Base-by-base conservation (phyloP, 257 asterid species). In the Penstemon barbatus region DNA sequence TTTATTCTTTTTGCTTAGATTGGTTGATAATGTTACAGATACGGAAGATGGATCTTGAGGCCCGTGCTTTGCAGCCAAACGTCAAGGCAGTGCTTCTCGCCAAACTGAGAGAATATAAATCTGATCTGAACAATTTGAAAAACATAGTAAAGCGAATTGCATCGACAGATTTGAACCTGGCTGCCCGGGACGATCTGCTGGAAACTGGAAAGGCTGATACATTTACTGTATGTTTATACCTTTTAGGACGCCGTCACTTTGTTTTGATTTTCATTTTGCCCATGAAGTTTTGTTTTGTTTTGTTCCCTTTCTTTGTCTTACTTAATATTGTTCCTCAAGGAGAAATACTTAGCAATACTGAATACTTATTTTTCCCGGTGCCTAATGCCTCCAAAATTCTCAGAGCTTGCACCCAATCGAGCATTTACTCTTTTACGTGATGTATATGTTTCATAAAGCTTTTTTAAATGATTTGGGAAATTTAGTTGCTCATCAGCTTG, bases 201-300 rank as follows among this genome's bases (percentile, higher is more conserved):
- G 97, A 90, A 69, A 79, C 96, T 39, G 97, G 97, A 66, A 73
- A 86, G 89, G 92, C 92, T 57, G 95, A 91, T 77, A 83, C 92
- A 56, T 54, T 83, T 55, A 75, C 88, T 43, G 96, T 90, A 82
- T 36, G 87, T 71, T 18, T 62, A 43, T 57, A 13, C 40, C 49
- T 60, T 62, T 68, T 54, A 4, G 13, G 18, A 43, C 33, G 8
- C 60, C 38, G 56, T 33, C 39, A 12, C 51, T 52, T 53, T 48
- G 6, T 25, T 25, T 25, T 25, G 33, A 25, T 25, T 25, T 25
- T 25, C 33, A 25, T 25, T 25, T 25, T 25, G 33, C 33, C 33
- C 33, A 25, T 25, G 33, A 25, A 25, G 33, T 53, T 48, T 6
- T 36, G 50, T 58, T 44, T 43, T 39, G 8, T 68, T 42, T 49